phyloP scores from a whole-genome alignment of 108 stramenopile species.

The Nitzschia inconspicua region DNA sequence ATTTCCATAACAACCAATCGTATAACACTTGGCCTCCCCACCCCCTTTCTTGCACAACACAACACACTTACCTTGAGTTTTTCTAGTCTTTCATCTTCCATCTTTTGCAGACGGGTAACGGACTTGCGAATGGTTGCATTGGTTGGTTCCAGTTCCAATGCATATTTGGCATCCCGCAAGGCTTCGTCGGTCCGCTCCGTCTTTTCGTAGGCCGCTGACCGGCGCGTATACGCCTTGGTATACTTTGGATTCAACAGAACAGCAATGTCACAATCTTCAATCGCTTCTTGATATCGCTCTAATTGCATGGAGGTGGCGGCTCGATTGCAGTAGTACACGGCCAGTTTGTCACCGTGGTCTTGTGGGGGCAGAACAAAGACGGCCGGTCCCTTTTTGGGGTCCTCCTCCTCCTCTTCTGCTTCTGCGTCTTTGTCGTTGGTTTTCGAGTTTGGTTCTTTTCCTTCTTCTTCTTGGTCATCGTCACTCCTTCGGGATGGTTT shows the following conservation, averaged over 20 bases:
- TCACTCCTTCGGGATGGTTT: background rate
- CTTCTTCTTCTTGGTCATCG: slow-evolving; percentile 19
- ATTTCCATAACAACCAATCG: background rate
- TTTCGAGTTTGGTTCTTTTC: background rate
- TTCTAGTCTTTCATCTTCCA: slow-evolving; percentile 80
- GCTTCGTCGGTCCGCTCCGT: slow-evolving; percentile 63
- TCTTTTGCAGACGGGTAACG: slow-evolving; percentile 58
- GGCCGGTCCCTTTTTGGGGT: slow-evolving; percentile 5
- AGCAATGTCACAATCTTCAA: slow-evolving; percentile 72
- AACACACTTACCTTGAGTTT: slow-evolving; percentile 62
- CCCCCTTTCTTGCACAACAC: background rate
- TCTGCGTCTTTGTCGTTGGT: background rate
- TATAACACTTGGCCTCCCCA: background rate
- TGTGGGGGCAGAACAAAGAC: slow-evolving; percentile 14
- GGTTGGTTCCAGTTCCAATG: slow-evolving; percentile 62
- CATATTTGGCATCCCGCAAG: slow-evolving; percentile 60
- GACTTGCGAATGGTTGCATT: slow-evolving; percentile 50
- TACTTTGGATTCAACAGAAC: slow-evolving; percentile 74
- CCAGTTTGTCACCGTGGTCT: slow-evolving; percentile 51
- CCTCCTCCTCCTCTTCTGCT: slow-evolving; percentile 10
- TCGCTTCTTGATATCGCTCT: slow-evolving; percentile 61
- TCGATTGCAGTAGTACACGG: slow-evolving; percentile 79
- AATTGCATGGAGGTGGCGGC: slow-evolving; percentile 69
- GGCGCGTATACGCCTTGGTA: slow-evolving; percentile 81
- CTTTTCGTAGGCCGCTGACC: slow-evolving; percentile 64